Percentiles rank a stretch among this genome's conserved stretches.
phyloP scores from a whole-genome alignment of 1,139 yeast genomes.

The Suhomyces yuchorum region DNA sequence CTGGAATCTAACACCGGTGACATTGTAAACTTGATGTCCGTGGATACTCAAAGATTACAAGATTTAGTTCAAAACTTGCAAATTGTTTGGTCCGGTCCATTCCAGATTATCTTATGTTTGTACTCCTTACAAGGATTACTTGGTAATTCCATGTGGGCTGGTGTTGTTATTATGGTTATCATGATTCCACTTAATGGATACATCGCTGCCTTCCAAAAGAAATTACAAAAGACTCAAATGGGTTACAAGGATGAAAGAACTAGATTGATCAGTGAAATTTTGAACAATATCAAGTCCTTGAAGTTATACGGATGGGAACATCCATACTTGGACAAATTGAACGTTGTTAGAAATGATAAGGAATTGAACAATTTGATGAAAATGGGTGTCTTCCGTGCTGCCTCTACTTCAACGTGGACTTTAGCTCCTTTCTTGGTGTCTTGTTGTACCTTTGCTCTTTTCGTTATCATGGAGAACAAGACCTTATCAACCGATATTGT shows the following conservation, averaged over 20 bases:
- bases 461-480: constrained; percentile 59
- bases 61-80: constrained; percentile 87
- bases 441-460: constrained; percentile 86
- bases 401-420: constrained; percentile 76
- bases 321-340: constrained; percentile 75
- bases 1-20: constrained; percentile 89
- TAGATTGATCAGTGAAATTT: constrained; percentile 76
- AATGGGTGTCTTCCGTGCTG: constrained; percentile 78
- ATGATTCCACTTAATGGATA: constrained; percentile 85
- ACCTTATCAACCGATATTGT: constrained; percentile 90
- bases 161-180: constrained; percentile 78
- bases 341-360: constrained; percentile 82
- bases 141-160: constrained; percentile 97
- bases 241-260: constrained; percentile 49
- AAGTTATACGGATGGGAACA: constrained; percentile 94
- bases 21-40: constrained; percentile 95
- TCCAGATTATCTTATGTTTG: constrained; percentile 83
- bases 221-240: constrained; percentile 64
- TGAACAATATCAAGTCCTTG: constrained; percentile 88
- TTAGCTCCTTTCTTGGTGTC: constrained; percentile 91
- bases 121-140: constrained; percentile 71
- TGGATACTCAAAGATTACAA: constrained; percentile 91
- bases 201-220: constrained; percentile 73
- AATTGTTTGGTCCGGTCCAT: constrained; percentile 95
- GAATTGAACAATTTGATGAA: constrained; percentile 77